Evolutionary conservation across 345 rosid genomes (phyloP).

Genomic region (Lumnitzera racemosa): DNA sequence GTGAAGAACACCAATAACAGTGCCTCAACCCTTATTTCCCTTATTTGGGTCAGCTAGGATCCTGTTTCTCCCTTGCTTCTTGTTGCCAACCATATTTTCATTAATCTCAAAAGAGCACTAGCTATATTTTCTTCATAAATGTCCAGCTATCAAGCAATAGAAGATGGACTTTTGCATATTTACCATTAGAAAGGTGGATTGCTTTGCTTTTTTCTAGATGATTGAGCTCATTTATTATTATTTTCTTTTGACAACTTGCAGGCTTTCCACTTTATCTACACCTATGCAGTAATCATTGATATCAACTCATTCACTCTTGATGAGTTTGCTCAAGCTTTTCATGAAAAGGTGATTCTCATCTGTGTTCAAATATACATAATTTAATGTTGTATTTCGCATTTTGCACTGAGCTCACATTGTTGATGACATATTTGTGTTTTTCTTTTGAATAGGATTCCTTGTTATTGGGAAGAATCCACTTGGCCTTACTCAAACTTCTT

Average conservation of each 20-base stretch:
- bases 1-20: no score
- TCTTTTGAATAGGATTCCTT: slow-evolving; percentile 62
- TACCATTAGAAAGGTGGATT: no score
- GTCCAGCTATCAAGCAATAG: no score
- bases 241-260: slow-evolving; percentile 26
- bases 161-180: no score
- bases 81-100: no score
- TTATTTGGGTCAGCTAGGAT: no score
- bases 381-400: slow-evolving; percentile 6
- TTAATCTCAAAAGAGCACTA: no score
- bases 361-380: slow-evolving; percentile 1
- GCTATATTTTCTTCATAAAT: no score
- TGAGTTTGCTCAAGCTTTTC: slow-evolving; percentile 85
- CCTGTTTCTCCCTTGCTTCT: no score
- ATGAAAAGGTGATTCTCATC: slow-evolving; percentile 65
- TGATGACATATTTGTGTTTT: neutral
- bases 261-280: slow-evolving; percentile 89
- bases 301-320: slow-evolving; percentile 77
- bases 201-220: no score
- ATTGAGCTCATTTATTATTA: neutral
- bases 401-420: neutral
- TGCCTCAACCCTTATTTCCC: no score
- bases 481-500: slow-evolving; percentile 85
- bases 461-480: slow-evolving; percentile 79
- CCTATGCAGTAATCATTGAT: slow-evolving; percentile 56